phyloP scores from a whole-genome alignment of 2,329 filamentous ascomycete species.

The Scedosporium aurantiacum region DNA sequence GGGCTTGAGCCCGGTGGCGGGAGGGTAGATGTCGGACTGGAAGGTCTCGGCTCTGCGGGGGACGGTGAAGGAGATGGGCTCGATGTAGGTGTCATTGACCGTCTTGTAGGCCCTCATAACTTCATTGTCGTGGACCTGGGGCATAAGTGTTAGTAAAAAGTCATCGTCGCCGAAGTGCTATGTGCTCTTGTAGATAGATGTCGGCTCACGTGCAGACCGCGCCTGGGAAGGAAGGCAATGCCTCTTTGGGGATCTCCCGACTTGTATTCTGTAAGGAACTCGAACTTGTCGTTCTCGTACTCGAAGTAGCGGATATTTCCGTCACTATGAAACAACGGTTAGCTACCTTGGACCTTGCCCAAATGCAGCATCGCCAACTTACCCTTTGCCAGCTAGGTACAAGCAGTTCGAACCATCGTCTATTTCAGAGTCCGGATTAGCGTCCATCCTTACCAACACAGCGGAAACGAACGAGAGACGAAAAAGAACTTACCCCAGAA shows the following conservation, averaged over 20 bases:
- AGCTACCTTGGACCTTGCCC: conserved; percentile 6
- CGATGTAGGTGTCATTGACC: conserved; percentile 85
- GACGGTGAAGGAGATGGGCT: conserved; percentile 95
- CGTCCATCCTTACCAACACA: not conserved
- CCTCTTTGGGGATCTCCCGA: conserved; percentile 92
- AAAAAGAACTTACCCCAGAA: conserved; percentile 66
- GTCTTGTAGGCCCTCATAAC: conserved; percentile 95
- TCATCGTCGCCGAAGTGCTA: no score
- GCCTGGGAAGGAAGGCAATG: conserved; percentile 86
- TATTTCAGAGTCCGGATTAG: conserved; percentile 16
- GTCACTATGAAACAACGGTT: conserved; percentile 48
- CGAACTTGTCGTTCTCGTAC: conserved; percentile 97
- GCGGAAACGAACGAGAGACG: not conserved
- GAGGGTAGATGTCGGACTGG: conserved; percentile 94
- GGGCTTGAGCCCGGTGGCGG: conserved; percentile 67
- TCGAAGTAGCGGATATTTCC: conserved; percentile 99
- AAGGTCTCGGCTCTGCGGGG: conserved; percentile 87
- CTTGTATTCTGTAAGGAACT: conserved; percentile 94
- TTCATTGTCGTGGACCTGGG: conserved; percentile 83
- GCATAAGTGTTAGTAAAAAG: not conserved
- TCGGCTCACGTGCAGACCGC: conserved; percentile 69
- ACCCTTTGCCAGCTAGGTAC: conserved; percentile 96
- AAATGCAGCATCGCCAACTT: conserved; percentile 21
- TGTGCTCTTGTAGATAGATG: conserved; percentile 9
- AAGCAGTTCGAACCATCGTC: conserved; percentile 89